phyloP scores from a whole-genome alignment of 768 basidiomycete genomes.

The Termitomyces sp. region DNA sequence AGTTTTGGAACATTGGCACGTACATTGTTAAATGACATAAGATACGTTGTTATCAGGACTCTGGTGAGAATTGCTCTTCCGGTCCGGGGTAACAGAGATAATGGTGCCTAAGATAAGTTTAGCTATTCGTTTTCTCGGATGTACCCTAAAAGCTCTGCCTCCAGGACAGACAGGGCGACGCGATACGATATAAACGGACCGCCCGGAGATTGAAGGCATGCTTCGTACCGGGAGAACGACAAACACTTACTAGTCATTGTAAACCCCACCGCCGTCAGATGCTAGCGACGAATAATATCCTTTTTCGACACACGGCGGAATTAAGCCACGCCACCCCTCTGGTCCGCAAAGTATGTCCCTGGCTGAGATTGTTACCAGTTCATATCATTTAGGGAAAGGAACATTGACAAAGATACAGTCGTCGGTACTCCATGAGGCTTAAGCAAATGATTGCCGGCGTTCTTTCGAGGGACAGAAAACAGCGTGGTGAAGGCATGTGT shows the following conservation, averaged over 20 bases:
- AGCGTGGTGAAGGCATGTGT: neutral
- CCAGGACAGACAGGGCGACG: neutral
- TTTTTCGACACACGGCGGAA: neutral
- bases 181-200: neutral
- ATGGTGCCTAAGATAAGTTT: neutral
- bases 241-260: neutral
- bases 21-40: no score
- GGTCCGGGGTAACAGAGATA: neutral
- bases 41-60: neutral
- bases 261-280: neutral
- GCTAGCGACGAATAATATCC: neutral
- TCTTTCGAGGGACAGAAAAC: neutral
- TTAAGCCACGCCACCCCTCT: neutral
- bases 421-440: neutral
- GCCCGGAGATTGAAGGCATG: neutral
- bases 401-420: neutral
- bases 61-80: neutral
- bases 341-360: neutral
- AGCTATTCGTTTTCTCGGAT: neutral
- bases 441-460: neutral
- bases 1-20: neutral
- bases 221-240: neutral
- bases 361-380: neutral
- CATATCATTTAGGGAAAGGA: neutral
- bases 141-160: neutral